Evolutionary conservation across 176 grass and related monocot species (phyloP).

Genomic region (Cymbopogon citratus): DNA sequence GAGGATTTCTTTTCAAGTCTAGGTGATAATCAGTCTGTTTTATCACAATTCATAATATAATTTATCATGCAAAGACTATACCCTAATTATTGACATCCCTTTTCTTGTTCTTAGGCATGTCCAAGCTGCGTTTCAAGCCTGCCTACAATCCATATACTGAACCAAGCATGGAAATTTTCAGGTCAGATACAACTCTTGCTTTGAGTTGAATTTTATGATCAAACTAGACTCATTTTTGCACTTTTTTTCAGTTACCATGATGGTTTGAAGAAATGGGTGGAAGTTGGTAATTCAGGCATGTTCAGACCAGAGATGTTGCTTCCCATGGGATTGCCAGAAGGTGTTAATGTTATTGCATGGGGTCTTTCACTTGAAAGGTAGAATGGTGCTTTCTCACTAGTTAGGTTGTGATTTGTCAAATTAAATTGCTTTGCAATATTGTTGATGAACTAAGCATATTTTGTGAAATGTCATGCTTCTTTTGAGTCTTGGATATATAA

Average conservation of each 20-base stretch:
- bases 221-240: neutral
- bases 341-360: slow-evolving; percentile 99
- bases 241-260: slow-evolving; percentile 78
- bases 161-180: slow-evolving; percentile 98
- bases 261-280: slow-evolving; percentile 91
- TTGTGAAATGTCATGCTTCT: neutral
- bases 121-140: slow-evolving; percentile 93
- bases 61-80: neutral
- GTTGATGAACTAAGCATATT: neutral
- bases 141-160: slow-evolving; percentile 96
- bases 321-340: slow-evolving; percentile 88
- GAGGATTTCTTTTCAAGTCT: slow-evolving; percentile 92
- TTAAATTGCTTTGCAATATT: neutral
- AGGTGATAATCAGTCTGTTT: slow-evolving; percentile 36
- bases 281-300: slow-evolving; percentile 96
- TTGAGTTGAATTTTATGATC: neutral
- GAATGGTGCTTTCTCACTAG: neutral
- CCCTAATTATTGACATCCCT: neutral
- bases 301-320: slow-evolving; percentile 97
- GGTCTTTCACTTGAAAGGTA: slow-evolving; percentile 99
- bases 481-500: neutral
- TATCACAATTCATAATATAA: neutral
- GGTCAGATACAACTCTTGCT: slow-evolving; percentile 32
- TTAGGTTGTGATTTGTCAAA: neutral
- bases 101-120: slow-evolving; percentile 53